phyloP scores from a whole-genome alignment of 495 filamentous ascomycete species.

The Daldinia caldariorum region DNA sequence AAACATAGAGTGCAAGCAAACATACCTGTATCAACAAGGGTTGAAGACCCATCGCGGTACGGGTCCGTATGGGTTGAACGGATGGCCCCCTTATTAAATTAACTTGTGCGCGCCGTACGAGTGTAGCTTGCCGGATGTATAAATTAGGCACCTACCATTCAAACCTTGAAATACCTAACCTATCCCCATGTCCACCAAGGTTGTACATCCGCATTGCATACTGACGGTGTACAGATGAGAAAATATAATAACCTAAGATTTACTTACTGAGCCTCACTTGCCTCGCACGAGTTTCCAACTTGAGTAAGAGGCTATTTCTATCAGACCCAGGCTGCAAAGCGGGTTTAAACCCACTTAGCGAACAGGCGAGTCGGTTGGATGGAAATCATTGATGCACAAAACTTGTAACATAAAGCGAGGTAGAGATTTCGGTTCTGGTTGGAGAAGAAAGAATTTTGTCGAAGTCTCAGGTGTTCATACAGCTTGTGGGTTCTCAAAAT shows the following conservation, averaged over 20 bases:
- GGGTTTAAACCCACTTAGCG: not conserved
- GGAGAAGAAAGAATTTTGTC: no score
- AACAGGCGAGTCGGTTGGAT: no score
- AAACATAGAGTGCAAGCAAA: not conserved
- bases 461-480: no score
- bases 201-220: no score
- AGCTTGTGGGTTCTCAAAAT: no score
- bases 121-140: not conserved
- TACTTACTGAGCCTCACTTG: not conserved
- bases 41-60: not conserved
- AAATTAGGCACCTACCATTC: conserved; percentile 2
- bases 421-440: not conserved
- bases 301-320: not conserved
- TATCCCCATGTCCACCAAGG: not conserved
- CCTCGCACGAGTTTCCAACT: not conserved
- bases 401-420: not conserved
- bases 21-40: not conserved
- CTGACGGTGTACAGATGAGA: not conserved
- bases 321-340: not conserved
- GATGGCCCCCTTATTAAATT: not conserved
- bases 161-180: not conserved
- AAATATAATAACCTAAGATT: not conserved
- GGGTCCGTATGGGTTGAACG: not conserved
- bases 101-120: not conserved
- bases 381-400: not conserved